These are phyloP conservation scores for Elaeagnus macrophylla DNA, from an alignment of 306 rosid species.

Conservation along the genomic window DNA sequence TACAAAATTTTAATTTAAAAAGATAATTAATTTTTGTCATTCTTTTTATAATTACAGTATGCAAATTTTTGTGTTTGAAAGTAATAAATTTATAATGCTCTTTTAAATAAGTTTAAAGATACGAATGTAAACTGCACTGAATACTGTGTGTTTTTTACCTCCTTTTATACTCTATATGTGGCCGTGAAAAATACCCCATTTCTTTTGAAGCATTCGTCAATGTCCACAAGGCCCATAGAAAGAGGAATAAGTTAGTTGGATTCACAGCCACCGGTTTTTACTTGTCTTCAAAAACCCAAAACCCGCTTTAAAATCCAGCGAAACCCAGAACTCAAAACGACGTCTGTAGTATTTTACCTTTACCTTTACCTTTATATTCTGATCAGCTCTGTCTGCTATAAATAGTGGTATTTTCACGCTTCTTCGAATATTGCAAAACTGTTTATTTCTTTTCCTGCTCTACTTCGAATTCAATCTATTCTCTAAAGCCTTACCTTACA, in stretches of 20 bases:
- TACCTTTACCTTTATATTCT: background rate
- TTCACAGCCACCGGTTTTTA: constrained; percentile 17
- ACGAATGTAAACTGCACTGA: too few species aligned
- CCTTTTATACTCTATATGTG: too few species aligned
- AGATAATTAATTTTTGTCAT: too few species aligned
- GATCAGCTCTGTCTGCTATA: constrained; percentile 5
- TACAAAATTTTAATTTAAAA: too few species aligned
- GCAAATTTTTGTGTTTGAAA: too few species aligned
- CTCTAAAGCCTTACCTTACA: background rate
- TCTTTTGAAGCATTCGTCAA: too few species aligned
- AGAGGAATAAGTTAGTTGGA: too few species aligned
- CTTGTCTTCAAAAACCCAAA: background rate
- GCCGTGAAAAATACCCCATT: too few species aligned
- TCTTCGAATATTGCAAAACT: background rate
- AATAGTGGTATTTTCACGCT: background rate
- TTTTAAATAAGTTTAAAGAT: too few species aligned
- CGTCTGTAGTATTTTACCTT: background rate
- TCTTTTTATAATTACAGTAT: too few species aligned
- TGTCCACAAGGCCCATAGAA: background rate
- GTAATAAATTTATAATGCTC: too few species aligned
- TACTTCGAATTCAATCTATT: constrained; percentile 4
- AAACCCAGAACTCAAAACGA: background rate
- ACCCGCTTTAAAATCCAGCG: constrained; percentile 4
- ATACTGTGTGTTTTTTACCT: too few species aligned
- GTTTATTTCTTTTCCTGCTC: background rate